phyloP scores from a whole-genome alignment of 2,329 filamentous ascomycete species.

The Phialemoniopsis sp. region DNA sequence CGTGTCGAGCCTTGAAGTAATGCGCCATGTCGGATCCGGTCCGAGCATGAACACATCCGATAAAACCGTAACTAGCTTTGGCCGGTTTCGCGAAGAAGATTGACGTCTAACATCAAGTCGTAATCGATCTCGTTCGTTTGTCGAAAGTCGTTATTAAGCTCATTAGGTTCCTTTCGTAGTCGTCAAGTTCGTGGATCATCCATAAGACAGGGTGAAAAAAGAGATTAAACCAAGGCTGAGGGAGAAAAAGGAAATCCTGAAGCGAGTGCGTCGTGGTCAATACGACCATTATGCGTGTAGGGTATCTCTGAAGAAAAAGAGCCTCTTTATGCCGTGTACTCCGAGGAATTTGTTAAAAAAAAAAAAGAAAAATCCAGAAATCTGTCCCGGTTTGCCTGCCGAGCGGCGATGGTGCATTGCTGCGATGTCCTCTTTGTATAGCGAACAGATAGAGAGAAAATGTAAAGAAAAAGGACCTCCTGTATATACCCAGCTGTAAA shows the following conservation, averaged over 20 bases:
- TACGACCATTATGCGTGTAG: conserved; percentile 21
- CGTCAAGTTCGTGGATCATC: conserved; percentile 41
- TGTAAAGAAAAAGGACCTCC: conserved; percentile 35
- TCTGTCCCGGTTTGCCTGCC: conserved; percentile 42
- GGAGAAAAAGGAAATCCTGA: conserved; percentile 29
- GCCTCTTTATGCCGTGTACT: conserved; percentile 33
- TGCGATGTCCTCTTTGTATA: conserved; percentile 57
- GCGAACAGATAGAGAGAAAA: conserved; percentile 17
- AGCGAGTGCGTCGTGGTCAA: conserved; percentile 27
- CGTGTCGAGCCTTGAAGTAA: conserved; percentile 1
- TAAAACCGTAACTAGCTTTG: no score
- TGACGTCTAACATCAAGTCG: conserved; percentile 11
- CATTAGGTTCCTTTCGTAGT: conserved; percentile 23
- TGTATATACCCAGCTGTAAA: conserved; percentile 49
- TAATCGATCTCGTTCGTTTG: not conserved
- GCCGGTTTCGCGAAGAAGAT: conserved; percentile 1
- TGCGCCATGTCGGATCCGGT: conserved; percentile 18
- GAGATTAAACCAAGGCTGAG: conserved; percentile 22
- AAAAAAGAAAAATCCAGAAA: conserved; percentile 22
- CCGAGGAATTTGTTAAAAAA: conserved; percentile 16
- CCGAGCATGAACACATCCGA: not conserved
- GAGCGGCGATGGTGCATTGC: conserved; percentile 52
- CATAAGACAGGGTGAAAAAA: conserved; percentile 36
- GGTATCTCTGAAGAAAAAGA: conserved; percentile 33
- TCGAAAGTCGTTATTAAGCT: conserved; percentile 10